Percentiles rank a stretch among this genome's conserved stretches.
Evolutionary conservation across 2,329 filamentous ascomycete species (phyloP).

Genomic region (Xylaria hypoxylon): DNA sequence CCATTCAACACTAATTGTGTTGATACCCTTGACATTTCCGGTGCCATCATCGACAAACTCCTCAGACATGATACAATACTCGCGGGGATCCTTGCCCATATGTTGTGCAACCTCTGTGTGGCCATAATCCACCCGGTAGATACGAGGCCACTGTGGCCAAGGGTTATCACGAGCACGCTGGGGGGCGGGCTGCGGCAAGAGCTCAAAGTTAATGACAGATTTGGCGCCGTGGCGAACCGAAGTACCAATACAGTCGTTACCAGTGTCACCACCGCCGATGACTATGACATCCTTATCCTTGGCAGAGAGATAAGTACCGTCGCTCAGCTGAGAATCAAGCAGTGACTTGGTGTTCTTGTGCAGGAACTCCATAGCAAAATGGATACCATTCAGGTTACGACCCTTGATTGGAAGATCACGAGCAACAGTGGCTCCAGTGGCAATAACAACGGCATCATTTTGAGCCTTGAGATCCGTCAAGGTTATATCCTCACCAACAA

Average conservation of each 20-base stretch:
- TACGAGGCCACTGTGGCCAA: constrained; percentile 97
- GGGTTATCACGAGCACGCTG: constrained; percentile 95
- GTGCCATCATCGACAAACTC: constrained; percentile 91
- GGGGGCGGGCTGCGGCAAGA: constrained; percentile 89
- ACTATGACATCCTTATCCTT: constrained; percentile 97
- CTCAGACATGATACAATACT: constrained; percentile 98
- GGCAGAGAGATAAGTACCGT: constrained; percentile 89
- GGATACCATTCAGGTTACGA: constrained; percentile 88
- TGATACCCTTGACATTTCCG: constrained; percentile 94
- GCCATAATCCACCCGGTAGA: constrained; percentile 98
- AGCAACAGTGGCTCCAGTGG: constrained; percentile 91
- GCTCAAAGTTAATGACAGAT: constrained; percentile 95
- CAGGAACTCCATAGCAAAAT: constrained; percentile 97
- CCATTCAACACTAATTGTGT: constrained; percentile 95
- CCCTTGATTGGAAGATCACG: constrained; percentile 92
- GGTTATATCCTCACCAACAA: constrained; percentile 80
- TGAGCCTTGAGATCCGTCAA: constrained; percentile 78
- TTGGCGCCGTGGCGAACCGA: constrained; percentile 95
- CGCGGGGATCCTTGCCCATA: constrained; percentile 94
- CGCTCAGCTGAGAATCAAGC: constrained; percentile 87
- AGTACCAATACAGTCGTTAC: constrained; percentile 97
- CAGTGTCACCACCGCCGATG: constrained; percentile 97
- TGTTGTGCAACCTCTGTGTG: constrained; percentile 96
- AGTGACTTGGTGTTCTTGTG: constrained; percentile 98
- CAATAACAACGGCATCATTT: constrained; percentile 88